phyloP scores from a whole-genome alignment of 2,329 filamentous ascomycete species.

The Hypoxylon sp. region DNA sequence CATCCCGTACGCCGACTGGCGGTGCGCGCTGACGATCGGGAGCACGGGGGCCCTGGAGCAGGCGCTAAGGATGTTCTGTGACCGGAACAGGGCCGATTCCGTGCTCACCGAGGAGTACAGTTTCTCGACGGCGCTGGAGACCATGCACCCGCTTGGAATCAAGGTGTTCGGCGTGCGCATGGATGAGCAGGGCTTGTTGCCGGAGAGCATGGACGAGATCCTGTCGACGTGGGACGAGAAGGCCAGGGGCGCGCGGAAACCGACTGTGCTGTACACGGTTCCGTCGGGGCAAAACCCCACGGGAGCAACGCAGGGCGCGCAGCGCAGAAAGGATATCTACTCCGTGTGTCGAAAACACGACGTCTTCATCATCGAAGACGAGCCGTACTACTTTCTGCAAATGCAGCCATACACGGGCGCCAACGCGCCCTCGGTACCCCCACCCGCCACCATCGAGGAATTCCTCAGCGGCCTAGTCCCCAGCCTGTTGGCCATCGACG shows the following conservation, averaged over 20 bases:
- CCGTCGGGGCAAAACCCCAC: constrained; percentile 92
- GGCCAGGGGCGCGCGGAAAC: constrained; percentile 62
- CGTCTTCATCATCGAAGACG: constrained; percentile 89
- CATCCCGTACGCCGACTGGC: constrained; percentile 93
- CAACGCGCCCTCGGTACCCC: constrained; percentile 51
- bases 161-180: constrained; percentile 66
- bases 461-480: constrained; percentile 83
- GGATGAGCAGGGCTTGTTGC: constrained; percentile 68
- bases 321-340: constrained; percentile 81
- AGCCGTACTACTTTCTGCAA: constrained; percentile 95
- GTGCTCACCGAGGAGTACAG: constrained; percentile 92
- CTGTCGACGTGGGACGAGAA: constrained; percentile 65
- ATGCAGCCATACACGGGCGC: constrained; percentile 79
- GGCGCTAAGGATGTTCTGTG: constrained; percentile 84
- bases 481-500: constrained; percentile 83
- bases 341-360: constrained; percentile 86
- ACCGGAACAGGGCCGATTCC: constrained; percentile 77
- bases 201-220: constrained; percentile 66
- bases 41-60: constrained; percentile 90
- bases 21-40: constrained; percentile 84
- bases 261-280: constrained; percentile 72
- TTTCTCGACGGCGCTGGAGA: constrained; percentile 80
- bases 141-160: constrained; percentile 67
- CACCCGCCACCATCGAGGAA: constrained; percentile 74
- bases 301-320: constrained; percentile 80